A percentile compares a stretch with the other conserved stretches of the same genome.
Conservation (phyloP, 139 green algal genomes). For the Coelastrella sp. region DNA sequence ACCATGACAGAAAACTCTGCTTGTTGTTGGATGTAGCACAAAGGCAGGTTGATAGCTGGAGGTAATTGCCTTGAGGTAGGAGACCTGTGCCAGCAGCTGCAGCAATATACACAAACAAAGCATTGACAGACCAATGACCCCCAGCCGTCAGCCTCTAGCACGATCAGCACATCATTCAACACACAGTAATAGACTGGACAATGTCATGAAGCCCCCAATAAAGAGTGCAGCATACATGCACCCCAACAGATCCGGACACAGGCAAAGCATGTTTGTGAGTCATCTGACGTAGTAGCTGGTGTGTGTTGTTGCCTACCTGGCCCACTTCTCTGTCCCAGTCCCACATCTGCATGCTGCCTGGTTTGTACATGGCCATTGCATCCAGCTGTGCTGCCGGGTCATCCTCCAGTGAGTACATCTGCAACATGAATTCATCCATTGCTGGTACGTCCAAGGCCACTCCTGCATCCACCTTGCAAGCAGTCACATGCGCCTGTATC, state of each 20-base stretch:
- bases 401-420: slow-evolving; percentile 43
- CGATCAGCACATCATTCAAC: no score
- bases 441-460: neutral
- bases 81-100: slow-evolving; percentile 53
- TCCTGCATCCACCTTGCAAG: neutral
- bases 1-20: slow-evolving; percentile 59
- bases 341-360: neutral
- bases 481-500: neutral
- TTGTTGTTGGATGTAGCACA: neutral
- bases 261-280: neutral
- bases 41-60: slow-evolving; percentile 36
- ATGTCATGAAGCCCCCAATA: no score
- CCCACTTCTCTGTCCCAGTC: slow-evolving; percentile 55
- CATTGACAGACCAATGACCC: neutral
- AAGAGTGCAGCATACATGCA: neutral
- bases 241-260: slow-evolving; percentile 36
- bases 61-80: slow-evolving; percentile 68
- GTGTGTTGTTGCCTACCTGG: slow-evolving; percentile 6
- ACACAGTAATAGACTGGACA: no score
- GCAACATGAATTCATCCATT: slow-evolving; percentile 55
- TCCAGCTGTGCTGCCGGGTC: slow-evolving; percentile 75
- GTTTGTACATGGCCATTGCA: slow-evolving; percentile 63
- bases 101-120: neutral
- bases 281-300: neutral
- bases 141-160: no score